phyloP scores from a whole-genome alignment of 1,139 yeast genomes.

The Ogataea hybrid region DNA sequence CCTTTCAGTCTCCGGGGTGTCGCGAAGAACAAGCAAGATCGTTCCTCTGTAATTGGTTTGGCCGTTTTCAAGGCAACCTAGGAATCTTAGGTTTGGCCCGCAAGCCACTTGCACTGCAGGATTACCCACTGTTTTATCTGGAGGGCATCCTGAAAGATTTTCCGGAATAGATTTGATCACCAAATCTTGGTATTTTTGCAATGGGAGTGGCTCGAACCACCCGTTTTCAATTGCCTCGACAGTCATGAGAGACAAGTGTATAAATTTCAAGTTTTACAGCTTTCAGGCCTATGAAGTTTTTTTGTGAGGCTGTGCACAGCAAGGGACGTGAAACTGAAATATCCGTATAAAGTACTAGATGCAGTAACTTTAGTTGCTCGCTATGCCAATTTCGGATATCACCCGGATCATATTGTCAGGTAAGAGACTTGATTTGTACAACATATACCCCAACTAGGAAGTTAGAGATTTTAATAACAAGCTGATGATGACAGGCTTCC shows the following conservation, averaged over 20 bases:
- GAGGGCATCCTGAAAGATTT: slow-evolving; percentile 23
- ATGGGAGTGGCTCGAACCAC: slow-evolving; percentile 30
- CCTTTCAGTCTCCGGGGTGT: slow-evolving; percentile 31
- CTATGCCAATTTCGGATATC: not conserved
- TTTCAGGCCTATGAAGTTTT: not conserved
- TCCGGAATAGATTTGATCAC: slow-evolving; percentile 23
- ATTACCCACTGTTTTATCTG: slow-evolving; percentile 22
- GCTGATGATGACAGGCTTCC: too few relatives aligned
- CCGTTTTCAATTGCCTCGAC: slow-evolving; percentile 8
- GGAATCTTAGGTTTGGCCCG: slow-evolving; percentile 74
- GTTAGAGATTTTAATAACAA: too few relatives aligned
- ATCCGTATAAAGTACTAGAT: slow-evolving; percentile 11
- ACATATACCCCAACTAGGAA: too few relatives aligned
- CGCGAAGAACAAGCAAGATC: slow-evolving; percentile 58
- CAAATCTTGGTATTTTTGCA: slow-evolving; percentile 21
- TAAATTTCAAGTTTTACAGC: slow-evolving; percentile 4
- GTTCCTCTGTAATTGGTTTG: slow-evolving; percentile 59
- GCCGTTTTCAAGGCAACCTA: slow-evolving; percentile 54
- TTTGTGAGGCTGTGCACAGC: slow-evolving; percentile 8
- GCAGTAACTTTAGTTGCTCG: not conserved
- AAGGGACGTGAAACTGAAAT: slow-evolving; percentile 7
- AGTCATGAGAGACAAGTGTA: slow-evolving; percentile 9
- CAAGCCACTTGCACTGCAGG: slow-evolving; percentile 53
- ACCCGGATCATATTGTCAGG: too few relatives aligned
- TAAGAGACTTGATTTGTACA: too few relatives aligned